Percentiles rank a stretch among this genome's conserved stretches.
Conservation (phyloP, 257 asterid genomes). For the Solanum chmielewskii region DNA sequence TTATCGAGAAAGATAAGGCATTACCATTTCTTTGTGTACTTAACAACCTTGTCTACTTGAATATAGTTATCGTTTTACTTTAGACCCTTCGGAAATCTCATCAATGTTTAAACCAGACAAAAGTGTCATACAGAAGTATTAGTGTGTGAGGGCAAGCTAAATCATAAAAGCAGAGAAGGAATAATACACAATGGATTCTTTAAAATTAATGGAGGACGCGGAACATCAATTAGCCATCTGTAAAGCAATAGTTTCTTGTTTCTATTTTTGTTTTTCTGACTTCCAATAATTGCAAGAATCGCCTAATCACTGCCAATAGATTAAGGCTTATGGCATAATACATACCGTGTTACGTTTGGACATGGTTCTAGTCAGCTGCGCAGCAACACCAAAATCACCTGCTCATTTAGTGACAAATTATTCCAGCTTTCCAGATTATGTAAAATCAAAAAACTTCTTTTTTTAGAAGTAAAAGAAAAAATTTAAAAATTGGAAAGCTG, state of each 20-base stretch:
- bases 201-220: not conserved
- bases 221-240: not conserved
- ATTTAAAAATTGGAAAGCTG: not conserved
- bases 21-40: not conserved
- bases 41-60: not conserved
- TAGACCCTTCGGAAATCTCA: not conserved
- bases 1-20: not conserved
- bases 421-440: not conserved
- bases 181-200: not conserved
- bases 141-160: not conserved
- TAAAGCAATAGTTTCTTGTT: not conserved
- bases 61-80: not conserved
- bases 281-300: not conserved
- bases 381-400: slow-evolving; percentile 99
- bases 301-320: not conserved
- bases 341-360: slow-evolving; percentile 96
- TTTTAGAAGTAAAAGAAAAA: not conserved
- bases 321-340: not conserved
- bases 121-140: not conserved
- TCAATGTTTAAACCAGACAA: not conserved
- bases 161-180: not conserved
- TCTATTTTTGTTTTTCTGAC: not conserved
- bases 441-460: not conserved
- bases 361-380: slow-evolving; percentile 97
- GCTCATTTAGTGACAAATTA: slow-evolving; percentile 8